Evolutionary conservation across 2,329 filamentous ascomycete species (phyloP), one percentile per base, ranked within the genome.

Genomic region (Colletotrichum salicis): DNA sequence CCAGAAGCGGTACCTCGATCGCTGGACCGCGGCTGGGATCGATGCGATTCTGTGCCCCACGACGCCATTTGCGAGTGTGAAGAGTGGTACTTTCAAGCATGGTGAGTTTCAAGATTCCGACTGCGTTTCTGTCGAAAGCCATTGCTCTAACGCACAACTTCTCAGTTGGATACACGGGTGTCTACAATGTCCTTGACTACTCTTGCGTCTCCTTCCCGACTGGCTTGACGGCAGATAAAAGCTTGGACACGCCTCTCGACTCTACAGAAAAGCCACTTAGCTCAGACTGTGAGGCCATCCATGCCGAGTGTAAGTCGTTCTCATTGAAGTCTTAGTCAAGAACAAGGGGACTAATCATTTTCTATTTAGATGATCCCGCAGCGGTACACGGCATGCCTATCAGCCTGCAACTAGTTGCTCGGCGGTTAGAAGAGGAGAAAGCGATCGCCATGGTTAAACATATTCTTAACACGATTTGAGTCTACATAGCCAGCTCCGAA

Each of bases 11-110:
- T 86, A 86, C 62, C 78, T 86, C 0, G 83, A 86, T 52, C 80
- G 83, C 2, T 87, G 85, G 86, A 82, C 82, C 41, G 77, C 76
- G 58, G 82, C 82, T 0, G 84, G 83, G 1, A 86, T 92, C 8
- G 92, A 93, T 76, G 89, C 89, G 1, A 85, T 93, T 10, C 78
- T 93, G 1, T 89, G 88, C 62, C 91, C 91, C 0, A 86, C 84
- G 0, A 85, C 83, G 37, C 83, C 85, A 0, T 87, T 83, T 61
- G 82, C 80, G 52, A 81, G 80, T 0, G 81, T 82, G 35, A 82
- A 84, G 76, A 81, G 84, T 57, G 84, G 84, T 5, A 78, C 78
- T 1, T 85, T 86, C 52, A 82, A 79, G 75, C 83, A 87, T 48
- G 81, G 84, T 84, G 57, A 76, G 82, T 77, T 19, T 1, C 4